Percentiles rank a stretch among this genome's conserved stretches.
Conservation (phyloP, 495 filamentous ascomycete genomes). For the Penicillium arizonense region DNA sequence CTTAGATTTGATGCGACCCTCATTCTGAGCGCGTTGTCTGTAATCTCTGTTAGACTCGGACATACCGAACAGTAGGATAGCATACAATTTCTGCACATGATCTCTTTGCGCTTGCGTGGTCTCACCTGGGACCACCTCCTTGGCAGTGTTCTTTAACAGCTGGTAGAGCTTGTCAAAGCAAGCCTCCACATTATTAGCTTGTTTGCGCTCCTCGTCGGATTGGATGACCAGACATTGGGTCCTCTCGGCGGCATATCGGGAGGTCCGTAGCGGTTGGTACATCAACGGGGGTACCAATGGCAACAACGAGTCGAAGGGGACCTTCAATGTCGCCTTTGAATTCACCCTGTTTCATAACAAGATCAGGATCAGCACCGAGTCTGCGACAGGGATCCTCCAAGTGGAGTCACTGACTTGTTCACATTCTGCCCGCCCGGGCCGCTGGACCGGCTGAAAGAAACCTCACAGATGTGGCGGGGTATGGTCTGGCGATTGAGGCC, state of each 20-base stretch:
- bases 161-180: slow-evolving; percentile 63
- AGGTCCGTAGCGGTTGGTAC: slow-evolving; percentile 58
- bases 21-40: slow-evolving; percentile 72
- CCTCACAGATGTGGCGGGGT: slow-evolving; percentile 60
- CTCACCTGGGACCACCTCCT: slow-evolving; percentile 59
- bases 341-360: slow-evolving; percentile 64
- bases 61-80: slow-evolving; percentile 5
- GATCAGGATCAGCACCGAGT: not conserved
- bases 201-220: slow-evolving; percentile 64
- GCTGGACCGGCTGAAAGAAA: slow-evolving; percentile 81
- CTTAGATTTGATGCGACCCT: slow-evolving; percentile 68
- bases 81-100: slow-evolving; percentile 65
- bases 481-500: slow-evolving; percentile 61
- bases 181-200: slow-evolving; percentile 60
- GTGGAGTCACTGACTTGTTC: slow-evolving; percentile 71
- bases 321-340: slow-evolving; percentile 81
- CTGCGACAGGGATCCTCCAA: slow-evolving; percentile 7
- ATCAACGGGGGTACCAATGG: slow-evolving; percentile 66
- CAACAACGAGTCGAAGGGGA: slow-evolving; percentile 56
- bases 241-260: slow-evolving; percentile 66
- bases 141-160: slow-evolving; percentile 53
- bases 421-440: slow-evolving; percentile 95
- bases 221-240: slow-evolving; percentile 67
- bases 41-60: not conserved
- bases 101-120: slow-evolving; percentile 58